phyloP scores from a whole-genome alignment of 2,329 filamentous ascomycete genomes.

The Tolypocladium amazonense region DNA sequence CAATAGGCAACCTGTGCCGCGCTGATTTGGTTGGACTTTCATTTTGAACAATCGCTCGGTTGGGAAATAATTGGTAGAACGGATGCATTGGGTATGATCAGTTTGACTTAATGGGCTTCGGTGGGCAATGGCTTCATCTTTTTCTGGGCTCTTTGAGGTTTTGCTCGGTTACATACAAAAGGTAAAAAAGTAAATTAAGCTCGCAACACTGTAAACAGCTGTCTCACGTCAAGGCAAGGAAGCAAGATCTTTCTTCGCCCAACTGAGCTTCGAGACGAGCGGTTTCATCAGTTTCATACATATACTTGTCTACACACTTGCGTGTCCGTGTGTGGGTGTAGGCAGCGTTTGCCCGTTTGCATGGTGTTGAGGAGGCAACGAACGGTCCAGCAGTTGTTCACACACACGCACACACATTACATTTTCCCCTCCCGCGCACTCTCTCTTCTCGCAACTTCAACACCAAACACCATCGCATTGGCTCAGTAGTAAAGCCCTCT shows the following conservation, averaged over 20 bases:
- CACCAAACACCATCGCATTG: too few species aligned
- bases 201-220: not conserved
- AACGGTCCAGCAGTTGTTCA: too few species aligned
- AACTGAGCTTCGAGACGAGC: not conserved
- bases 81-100: not conserved
- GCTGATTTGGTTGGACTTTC: not conserved
- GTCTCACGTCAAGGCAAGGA: not conserved
- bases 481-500: too few species aligned
- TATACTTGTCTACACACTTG: too few species aligned
- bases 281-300: too few species aligned
- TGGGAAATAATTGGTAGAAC: not conserved
- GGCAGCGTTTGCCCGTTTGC: too few species aligned
- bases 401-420: too few species aligned
- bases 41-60: not conserved
- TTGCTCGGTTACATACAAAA: not conserved
- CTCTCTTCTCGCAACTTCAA: too few species aligned
- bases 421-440: too few species aligned
- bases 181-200: not conserved
- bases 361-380: too few species aligned
- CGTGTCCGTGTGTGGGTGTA: too few species aligned
- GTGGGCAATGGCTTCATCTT: not conserved
- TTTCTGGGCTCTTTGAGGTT: not conserved
- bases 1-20: slow-evolving; percentile 1
- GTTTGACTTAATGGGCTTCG: not conserved
- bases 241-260: not conserved